Conservation (phyloP, 1,284 basidiomycete genomes). For the Pyrrhoderma lamaoense region DNA sequence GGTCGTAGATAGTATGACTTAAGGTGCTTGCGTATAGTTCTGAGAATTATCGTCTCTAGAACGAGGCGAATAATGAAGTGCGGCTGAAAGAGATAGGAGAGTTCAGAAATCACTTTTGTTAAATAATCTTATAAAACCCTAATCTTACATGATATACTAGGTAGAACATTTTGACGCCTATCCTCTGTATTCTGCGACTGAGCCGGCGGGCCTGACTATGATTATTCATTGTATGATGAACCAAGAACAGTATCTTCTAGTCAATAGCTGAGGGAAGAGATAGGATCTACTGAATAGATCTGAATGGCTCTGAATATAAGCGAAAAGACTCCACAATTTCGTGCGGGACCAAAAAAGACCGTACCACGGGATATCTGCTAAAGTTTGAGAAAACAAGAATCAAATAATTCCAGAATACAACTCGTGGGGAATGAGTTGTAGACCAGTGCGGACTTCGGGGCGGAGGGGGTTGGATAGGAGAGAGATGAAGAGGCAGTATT, state of each 20-base stretch:
- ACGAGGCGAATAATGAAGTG: too few relatives aligned
- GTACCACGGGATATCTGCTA: constrained; percentile 3
- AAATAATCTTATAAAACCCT: neutral
- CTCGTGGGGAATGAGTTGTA: constrained; percentile 4
- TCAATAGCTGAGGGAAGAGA: constrained; percentile 6
- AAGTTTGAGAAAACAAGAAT: constrained; percentile 1
- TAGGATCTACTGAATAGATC: too few relatives aligned
- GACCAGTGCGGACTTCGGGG: constrained; percentile 1
- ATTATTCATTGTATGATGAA: constrained; percentile 10
- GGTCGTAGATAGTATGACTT: constrained; percentile 14
- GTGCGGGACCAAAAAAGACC: constrained; percentile 11
- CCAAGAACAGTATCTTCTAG: neutral
- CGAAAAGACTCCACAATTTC: constrained; percentile 4
- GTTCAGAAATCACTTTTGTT: neutral
- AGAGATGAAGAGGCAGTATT: neutral
- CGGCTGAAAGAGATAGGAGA: too few relatives aligned
- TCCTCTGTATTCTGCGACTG: constrained; percentile 8
- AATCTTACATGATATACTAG: constrained; percentile 16
- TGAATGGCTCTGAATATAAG: too few relatives aligned
- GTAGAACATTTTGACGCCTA: constrained; percentile 11
- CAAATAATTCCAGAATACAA: constrained; percentile 7
- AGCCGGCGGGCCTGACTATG: constrained; percentile 5
- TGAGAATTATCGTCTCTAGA: neutral
- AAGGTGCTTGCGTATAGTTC: constrained; percentile 4
- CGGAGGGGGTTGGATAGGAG: constrained; percentile 6